A percentile compares a stretch with the other conserved stretches of the same genome.
Evolutionary conservation across 306 rosid genomes (phyloP).

Genomic region (Inga oerstediana): DNA sequence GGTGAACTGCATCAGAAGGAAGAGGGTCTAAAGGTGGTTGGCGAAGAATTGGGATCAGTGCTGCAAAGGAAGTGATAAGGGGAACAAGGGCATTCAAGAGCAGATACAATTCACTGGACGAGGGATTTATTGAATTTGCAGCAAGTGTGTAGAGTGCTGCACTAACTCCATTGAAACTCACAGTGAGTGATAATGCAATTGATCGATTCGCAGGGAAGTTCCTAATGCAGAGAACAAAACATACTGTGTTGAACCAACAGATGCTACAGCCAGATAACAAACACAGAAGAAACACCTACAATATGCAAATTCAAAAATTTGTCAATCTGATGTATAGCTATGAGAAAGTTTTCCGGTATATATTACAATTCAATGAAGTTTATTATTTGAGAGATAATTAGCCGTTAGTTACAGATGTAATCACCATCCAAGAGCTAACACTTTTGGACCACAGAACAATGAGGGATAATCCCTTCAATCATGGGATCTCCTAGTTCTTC

Average conservation of each 20-base stretch:
- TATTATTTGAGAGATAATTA: background rate
- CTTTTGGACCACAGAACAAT: slow-evolving; percentile 2
- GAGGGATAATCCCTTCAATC: slow-evolving; percentile 2
- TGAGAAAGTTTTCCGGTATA: slow-evolving; percentile 11
- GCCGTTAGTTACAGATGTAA: background rate
- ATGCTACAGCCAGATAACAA: slow-evolving; percentile 89
- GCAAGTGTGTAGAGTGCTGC: slow-evolving; percentile 94
- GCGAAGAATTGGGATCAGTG: slow-evolving; percentile 74
- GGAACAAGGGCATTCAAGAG: slow-evolving; percentile 80
- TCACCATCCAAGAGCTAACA: background rate
- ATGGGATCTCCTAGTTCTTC: slow-evolving; percentile 4
- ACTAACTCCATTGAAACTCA: slow-evolving; percentile 94
- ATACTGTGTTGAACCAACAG: slow-evolving; percentile 98
- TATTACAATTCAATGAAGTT: background rate
- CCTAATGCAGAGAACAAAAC: slow-evolving; percentile 87
- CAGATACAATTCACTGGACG: slow-evolving; percentile 60
- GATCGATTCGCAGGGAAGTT: slow-evolving; percentile 83
- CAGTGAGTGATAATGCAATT: slow-evolving; percentile 85
- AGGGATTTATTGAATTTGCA: slow-evolving; percentile 70
- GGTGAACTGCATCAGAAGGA: slow-evolving; percentile 62
- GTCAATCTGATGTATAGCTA: slow-evolving; percentile 12
- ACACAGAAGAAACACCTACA: slow-evolving; percentile 79
- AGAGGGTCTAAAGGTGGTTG: slow-evolving; percentile 73
- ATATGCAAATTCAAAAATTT: slow-evolving; percentile 22
- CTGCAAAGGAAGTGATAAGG: slow-evolving; percentile 62